A percentile compares a stretch with the other conserved stretches of the same genome.
phyloP scores from a whole-genome alignment of 768 basidiomycete species.

The Suillus discolor region DNA sequence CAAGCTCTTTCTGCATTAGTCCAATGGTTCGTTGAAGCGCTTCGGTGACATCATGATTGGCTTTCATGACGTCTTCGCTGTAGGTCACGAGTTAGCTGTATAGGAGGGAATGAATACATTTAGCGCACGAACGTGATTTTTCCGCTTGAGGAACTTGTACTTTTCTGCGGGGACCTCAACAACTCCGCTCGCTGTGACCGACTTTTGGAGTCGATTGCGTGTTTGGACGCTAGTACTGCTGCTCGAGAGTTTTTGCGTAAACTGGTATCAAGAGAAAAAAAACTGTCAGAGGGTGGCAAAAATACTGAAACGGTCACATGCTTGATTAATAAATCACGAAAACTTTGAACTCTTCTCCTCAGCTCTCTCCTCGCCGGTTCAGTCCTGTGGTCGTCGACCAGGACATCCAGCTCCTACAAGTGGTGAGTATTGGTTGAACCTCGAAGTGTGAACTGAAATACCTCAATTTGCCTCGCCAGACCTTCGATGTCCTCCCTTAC shows the following conservation, averaged over 20 bases:
- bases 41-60: constrained; percentile 88
- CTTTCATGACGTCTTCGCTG: constrained; percentile 89
- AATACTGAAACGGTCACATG: constrained; percentile 36
- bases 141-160: constrained; percentile 42
- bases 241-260: constrained; percentile 63
- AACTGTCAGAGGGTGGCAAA: constrained; percentile 2
- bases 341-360: constrained; percentile 50
- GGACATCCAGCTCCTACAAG: constrained; percentile 62
- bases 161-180: constrained; percentile 56
- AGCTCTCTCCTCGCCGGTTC: constrained; percentile 53
- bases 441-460: constrained; percentile 24
- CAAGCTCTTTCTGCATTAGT: constrained; percentile 91
- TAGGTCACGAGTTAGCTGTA: constrained; percentile 7
- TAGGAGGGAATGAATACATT: background rate
- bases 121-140: constrained; percentile 58
- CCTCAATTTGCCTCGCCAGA: constrained; percentile 68
- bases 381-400: constrained; percentile 72
- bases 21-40: constrained; percentile 81
- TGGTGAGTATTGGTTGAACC: background rate
- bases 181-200: constrained; percentile 71
- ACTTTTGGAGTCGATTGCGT: constrained; percentile 62
- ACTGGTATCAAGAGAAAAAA: constrained; percentile 36
- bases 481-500: constrained; percentile 74
- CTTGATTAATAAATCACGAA: constrained; percentile 51
- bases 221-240: constrained; percentile 75